A percentile compares a stretch with the other conserved stretches of the same genome.
phyloP scores from a whole-genome alignment of 352 stramenopile genomes.

The Pythium grandisporangium region DNA sequence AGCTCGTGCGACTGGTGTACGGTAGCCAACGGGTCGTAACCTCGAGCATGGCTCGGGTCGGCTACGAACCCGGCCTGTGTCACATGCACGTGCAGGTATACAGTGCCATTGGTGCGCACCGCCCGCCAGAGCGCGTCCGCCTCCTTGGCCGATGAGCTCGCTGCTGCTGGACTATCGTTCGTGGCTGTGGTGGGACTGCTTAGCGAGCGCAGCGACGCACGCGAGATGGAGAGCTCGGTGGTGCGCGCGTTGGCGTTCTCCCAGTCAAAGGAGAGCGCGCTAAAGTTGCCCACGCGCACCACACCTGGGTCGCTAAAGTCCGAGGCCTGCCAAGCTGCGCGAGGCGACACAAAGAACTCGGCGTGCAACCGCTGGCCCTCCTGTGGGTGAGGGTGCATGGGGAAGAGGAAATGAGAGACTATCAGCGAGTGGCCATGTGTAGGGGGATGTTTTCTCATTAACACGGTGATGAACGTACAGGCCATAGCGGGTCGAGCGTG shows the following conservation, averaged over 20 bases:
- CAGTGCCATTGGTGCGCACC: slow-evolving; percentile 37
- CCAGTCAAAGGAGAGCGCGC: slow-evolving; percentile 58
- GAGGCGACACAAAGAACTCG: slow-evolving; percentile 47
- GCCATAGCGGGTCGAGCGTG: slow-evolving; percentile 59
- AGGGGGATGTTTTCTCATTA: no score
- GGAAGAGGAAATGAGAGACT: neutral
- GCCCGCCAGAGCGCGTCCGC: slow-evolving; percentile 19
- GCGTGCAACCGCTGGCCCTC: slow-evolving; percentile 44
- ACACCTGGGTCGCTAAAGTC: slow-evolving; percentile 33
- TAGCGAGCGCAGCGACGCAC: neutral
- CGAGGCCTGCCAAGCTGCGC: slow-evolving; percentile 24
- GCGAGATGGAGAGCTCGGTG: slow-evolving; percentile 47
- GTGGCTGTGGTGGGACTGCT: slow-evolving; percentile 4
- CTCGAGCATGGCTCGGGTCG: slow-evolving; percentile 21
- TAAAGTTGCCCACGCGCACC: slow-evolving; percentile 35
- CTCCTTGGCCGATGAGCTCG: neutral
- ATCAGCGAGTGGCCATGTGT: neutral
- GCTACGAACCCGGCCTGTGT: slow-evolving; percentile 39
- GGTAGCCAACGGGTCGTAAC: slow-evolving; percentile 45
- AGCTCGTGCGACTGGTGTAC: slow-evolving; percentile 61
- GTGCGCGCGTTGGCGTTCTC: slow-evolving; percentile 44
- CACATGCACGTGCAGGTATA: slow-evolving; percentile 70
- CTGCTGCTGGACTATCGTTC: neutral
- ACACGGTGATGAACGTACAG: slow-evolving; percentile 13
- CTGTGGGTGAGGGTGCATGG: slow-evolving; percentile 4